Evolutionary conservation across 176 grass and related monocot species (phyloP).

Genomic region (Ampelocalamus luodianensis): DNA sequence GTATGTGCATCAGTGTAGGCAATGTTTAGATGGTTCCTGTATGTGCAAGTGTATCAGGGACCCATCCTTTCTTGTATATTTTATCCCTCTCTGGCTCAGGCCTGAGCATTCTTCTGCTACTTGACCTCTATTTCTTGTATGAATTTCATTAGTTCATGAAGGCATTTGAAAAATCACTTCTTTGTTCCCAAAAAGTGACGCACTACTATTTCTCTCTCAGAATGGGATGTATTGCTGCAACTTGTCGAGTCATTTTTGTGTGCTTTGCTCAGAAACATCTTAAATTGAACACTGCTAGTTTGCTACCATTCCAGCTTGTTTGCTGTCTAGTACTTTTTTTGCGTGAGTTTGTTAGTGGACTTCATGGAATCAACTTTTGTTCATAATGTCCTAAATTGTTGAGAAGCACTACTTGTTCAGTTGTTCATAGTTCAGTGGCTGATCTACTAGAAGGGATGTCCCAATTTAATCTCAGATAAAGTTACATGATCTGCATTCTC

Average conservation of each 20-base stretch:
- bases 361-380: background rate
- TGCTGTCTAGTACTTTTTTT: slow-evolving; percentile 22
- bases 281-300: background rate
- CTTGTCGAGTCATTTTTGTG: background rate
- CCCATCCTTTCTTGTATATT: background rate
- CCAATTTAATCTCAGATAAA: background rate
- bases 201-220: background rate
- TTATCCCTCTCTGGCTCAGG: background rate
- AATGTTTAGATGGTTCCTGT: background rate
- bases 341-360: background rate
- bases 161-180: slow-evolving; percentile 8
- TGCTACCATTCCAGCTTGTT: background rate
- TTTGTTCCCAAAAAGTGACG: background rate
- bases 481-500: background rate
- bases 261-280: slow-evolving; percentile 10
- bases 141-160: slow-evolving; percentile 5
- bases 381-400: background rate
- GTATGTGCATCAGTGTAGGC: background rate
- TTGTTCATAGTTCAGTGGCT: background rate
- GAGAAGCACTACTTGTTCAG: background rate
- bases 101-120: background rate
- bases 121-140: slow-evolving; percentile 4
- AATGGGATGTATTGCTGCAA: background rate
- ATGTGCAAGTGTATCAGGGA: background rate
- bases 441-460: background rate